A percentile compares a stretch with the other conserved stretches of the same genome.
phyloP scores from a whole-genome alignment of 495 filamentous ascomycete species.

The Penicillium desertorum region DNA sequence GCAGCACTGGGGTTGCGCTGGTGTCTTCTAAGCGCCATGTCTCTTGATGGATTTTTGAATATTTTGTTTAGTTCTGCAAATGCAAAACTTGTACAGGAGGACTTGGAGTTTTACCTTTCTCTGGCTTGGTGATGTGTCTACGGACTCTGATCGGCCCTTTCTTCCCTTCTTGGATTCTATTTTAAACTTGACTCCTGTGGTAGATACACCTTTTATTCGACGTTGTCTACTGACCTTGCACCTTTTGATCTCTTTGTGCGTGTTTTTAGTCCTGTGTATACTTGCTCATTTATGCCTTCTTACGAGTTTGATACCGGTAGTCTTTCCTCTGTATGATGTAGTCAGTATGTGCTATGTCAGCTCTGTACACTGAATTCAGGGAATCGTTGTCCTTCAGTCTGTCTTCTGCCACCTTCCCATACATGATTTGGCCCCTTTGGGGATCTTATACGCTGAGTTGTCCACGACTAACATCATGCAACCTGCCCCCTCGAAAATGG shows the following conservation, averaged over 20 bases:
- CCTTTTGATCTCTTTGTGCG: slow-evolving; percentile 32
- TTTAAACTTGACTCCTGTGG: slow-evolving; percentile 34
- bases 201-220: slow-evolving; percentile 44
- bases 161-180: slow-evolving; percentile 24
- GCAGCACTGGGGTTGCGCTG: slow-evolving; percentile 69
- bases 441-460: too few species aligned
- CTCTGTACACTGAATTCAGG: background rate
- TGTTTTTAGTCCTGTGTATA: slow-evolving; percentile 28
- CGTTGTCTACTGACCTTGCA: slow-evolving; percentile 38
- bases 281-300: slow-evolving; percentile 31
- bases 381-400: too few species aligned
- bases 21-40: slow-evolving; percentile 46
- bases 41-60: slow-evolving; percentile 21
- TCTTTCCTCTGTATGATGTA: slow-evolving; percentile 13
- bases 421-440: too few species aligned
- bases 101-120: slow-evolving; percentile 32
- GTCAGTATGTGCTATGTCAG: background rate
- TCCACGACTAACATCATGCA: too few species aligned
- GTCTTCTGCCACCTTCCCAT: too few species aligned
- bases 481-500: too few species aligned
- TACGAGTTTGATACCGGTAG: slow-evolving; percentile 20
- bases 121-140: slow-evolving; percentile 9
- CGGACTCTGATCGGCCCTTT: slow-evolving; percentile 2
- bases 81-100: slow-evolving; percentile 37
- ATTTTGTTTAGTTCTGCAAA: slow-evolving; percentile 22